Evolutionary conservation across 305 asterid genomes (phyloP).

Genomic region (Petunia hybrid): DNA sequence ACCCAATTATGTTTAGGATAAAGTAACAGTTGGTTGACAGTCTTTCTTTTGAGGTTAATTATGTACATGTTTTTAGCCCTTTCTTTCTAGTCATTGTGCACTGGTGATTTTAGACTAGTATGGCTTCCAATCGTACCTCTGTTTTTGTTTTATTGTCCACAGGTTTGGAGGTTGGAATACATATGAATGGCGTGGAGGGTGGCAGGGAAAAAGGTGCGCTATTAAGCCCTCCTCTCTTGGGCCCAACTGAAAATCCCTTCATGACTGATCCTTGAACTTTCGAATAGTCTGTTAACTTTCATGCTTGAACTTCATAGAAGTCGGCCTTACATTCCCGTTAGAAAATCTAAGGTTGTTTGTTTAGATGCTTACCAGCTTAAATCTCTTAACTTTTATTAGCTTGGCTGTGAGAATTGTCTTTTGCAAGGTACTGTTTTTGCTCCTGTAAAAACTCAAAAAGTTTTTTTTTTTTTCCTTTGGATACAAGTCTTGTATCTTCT

Average conservation of each 20-base stretch:
- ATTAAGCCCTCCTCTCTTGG: constrained; percentile 25
- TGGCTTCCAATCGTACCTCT: not conserved
- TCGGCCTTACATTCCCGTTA: constrained; percentile 17
- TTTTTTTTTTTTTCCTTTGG: not conserved
- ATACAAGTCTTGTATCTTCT: constrained; percentile 3
- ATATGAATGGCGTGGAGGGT: constrained; percentile 89
- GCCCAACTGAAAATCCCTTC: constrained; percentile 12
- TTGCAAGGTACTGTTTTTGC: not conserved
- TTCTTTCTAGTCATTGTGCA: not conserved
- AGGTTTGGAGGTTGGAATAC: constrained; percentile 42
- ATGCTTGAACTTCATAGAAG: constrained; percentile 2
- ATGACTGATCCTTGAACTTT: constrained; percentile 11
- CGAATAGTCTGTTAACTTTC: constrained; percentile 9
- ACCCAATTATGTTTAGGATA: constrained; percentile 1
- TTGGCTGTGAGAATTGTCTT: not conserved
- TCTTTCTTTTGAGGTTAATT: constrained; percentile 27
- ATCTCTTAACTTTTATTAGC: not conserved
- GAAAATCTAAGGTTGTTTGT: constrained; percentile 2
- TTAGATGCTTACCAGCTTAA: not conserved
- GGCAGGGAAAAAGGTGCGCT: constrained; percentile 67
- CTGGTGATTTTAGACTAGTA: not conserved
- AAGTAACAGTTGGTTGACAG: not conserved
- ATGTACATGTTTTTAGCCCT: constrained; percentile 10
- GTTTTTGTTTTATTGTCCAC: constrained; percentile 26
- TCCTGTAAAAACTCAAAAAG: not conserved